Base-by-base conservation (phyloP, 495 filamentous ascomycete species). In the Letharia lupina region DNA sequence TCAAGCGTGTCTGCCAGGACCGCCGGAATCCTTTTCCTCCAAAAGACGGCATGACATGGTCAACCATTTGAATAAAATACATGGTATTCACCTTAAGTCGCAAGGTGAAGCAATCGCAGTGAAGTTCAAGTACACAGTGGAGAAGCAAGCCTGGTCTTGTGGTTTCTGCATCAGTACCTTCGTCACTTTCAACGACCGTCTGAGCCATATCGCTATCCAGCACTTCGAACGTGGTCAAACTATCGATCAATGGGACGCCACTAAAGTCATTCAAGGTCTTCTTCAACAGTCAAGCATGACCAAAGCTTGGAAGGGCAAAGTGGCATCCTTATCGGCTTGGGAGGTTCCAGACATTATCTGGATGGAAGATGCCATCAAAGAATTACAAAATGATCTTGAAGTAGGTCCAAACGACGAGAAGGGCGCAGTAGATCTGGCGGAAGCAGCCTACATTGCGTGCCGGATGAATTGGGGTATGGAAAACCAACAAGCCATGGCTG, bases 141-240 rank as follows among this genome's bases (percentile, higher is more conserved):
- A 59, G 15, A 65, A 65, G 42, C 54, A 60, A 60, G 41, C 63
- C 23, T 60, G 42, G 41, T 65, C 63, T 15, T 65, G 63, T 50
- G 54, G 63, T 16, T 65, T 65, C 33, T 65, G 63, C 42, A 33
- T 60, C 42, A 40, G 9, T 12, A 0, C 20, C 7, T 65, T 65
- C 23, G 2, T n/a, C 20, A 47, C 31, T 23, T 58, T 65, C 20
- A 37, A 31, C 18, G 63, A 50, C 16, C 63, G 63, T 16, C 47
- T 45, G 33, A 65, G 20, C 42, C 63, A 65, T 35, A 65, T 65
- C 15, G 63, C 57, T 18, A 60, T 45, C 20, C 18, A 65, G 56
- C 63, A 65, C 48, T 65, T 44, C 42, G 58, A 40, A 0, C 0
- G 9, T 48, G 63, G 63, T 18, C 41, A 37, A 28, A 45, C 33